These are phyloP conservation scores for Amanita subjunquillea DNA, from an alignment of 768 basidiomycete genomes.

Conservation along the genomic window DNA sequence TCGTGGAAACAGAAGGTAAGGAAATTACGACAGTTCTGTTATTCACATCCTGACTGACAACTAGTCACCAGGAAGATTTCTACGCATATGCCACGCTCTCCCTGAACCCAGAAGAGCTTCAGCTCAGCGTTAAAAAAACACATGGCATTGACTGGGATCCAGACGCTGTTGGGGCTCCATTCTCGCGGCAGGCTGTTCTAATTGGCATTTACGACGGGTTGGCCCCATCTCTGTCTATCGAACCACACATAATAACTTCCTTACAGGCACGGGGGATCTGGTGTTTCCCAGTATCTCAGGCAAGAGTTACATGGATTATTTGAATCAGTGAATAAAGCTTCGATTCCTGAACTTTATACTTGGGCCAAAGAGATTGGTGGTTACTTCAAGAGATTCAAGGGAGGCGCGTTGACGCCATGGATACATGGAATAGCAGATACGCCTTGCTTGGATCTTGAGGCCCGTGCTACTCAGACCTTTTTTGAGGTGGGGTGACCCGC, in stretches of 20 bases:
- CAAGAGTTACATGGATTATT: slow-evolving; percentile 81
- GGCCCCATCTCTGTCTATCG: slow-evolving; percentile 11
- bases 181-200: slow-evolving; percentile 72
- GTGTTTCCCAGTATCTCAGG: slow-evolving; percentile 76
- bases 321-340: slow-evolving; percentile 62
- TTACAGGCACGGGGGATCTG: slow-evolving; percentile 82
- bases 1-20: slow-evolving; percentile 64
- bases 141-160: slow-evolving; percentile 71
- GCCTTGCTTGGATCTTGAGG: slow-evolving; percentile 60
- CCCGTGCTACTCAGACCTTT: slow-evolving; percentile 79
- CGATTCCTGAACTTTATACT: slow-evolving; percentile 64
- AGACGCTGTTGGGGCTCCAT: slow-evolving; percentile 33
- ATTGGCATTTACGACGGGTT: slow-evolving; percentile 92
- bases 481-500: slow-evolving; percentile 45
- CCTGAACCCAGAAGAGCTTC: slow-evolving; percentile 67
- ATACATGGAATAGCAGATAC: slow-evolving; percentile 22
- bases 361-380: slow-evolving; percentile 79
- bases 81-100: slow-evolving; percentile 69
- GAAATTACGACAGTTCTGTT: not conserved
- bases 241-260: not conserved
- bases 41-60: slow-evolving; percentile 4
- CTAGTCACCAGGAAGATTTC: slow-evolving; percentile 81
- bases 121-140: slow-evolving; percentile 46
- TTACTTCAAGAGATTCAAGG: slow-evolving; percentile 84
- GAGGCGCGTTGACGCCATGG: slow-evolving; percentile 73